Evolutionary conservation across 2,329 filamentous ascomycete species (phyloP).

Genomic region (Venturia effusa): DNA sequence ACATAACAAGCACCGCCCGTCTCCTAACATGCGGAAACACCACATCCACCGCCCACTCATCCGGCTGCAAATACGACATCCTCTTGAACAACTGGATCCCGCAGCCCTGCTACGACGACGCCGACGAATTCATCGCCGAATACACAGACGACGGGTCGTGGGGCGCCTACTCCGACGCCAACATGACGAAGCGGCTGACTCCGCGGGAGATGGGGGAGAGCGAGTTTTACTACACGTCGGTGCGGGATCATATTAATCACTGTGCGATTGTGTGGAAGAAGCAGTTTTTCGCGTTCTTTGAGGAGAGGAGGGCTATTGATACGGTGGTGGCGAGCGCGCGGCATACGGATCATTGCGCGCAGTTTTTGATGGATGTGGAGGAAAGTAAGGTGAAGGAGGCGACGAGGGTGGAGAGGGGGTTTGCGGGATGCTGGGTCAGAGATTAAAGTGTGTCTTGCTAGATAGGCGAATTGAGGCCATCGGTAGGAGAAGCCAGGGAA

Average conservation of each 20-base stretch:
- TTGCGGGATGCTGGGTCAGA: constrained; percentile 11
- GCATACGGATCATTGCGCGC: constrained; percentile 12
- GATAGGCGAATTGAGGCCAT: background rate
- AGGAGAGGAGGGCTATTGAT: constrained; percentile 6
- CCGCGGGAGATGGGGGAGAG: background rate
- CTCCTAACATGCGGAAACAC: constrained; percentile 22
- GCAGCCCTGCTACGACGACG: constrained; percentile 23
- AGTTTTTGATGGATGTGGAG: constrained; percentile 8
- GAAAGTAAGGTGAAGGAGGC: background rate
- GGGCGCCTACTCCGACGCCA: constrained; percentile 6
- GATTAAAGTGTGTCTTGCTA: background rate
- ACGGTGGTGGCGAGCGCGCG: constrained; percentile 6
- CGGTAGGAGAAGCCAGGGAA: background rate
- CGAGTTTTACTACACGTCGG: constrained; percentile 7
- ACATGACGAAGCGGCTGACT: background rate
- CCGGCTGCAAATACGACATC: constrained; percentile 25
- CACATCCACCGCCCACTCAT: constrained; percentile 18
- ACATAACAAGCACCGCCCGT: constrained; percentile 6
- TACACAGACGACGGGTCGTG: constrained; percentile 14
- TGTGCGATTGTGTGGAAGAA: constrained; percentile 10
- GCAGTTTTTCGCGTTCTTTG: constrained; percentile 8
- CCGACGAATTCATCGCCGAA: constrained; percentile 23
- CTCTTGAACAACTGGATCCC: constrained; percentile 27
- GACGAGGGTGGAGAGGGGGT: constrained; percentile 10
- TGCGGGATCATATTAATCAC: constrained; percentile 10